These are phyloP conservation scores for Vicia villosa DNA, from an alignment of 306 rosid genomes.

Conservation along the genomic window DNA sequence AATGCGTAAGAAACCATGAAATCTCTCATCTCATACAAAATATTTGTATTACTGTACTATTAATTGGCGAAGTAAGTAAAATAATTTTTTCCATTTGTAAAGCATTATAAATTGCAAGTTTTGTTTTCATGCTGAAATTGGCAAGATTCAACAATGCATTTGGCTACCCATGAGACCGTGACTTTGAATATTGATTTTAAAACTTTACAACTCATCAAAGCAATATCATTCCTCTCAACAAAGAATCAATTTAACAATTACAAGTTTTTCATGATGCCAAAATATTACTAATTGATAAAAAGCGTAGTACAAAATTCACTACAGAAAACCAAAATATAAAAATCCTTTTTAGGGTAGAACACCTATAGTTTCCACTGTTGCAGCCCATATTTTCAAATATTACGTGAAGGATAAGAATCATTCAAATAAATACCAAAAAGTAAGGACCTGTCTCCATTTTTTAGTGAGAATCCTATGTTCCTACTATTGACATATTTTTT, in stretches of 20 bases:
- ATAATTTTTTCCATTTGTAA: conserved; percentile 7
- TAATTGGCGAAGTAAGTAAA: conserved; percentile 1
- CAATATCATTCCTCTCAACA: conserved; percentile 28
- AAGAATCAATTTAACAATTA: conserved; percentile 10
- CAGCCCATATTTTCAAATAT: conserved; percentile 2
- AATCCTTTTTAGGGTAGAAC: not conserved
- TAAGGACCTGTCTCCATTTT: conserved; percentile 9
- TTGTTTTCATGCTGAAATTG: conserved; percentile 9
- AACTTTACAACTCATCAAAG: conserved; percentile 22
- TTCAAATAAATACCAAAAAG: conserved; percentile 5
- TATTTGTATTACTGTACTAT: conserved; percentile 7
- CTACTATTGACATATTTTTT: conserved; percentile 9
- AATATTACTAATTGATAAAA: conserved; percentile 14
- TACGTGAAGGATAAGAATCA: conserved; percentile 3
- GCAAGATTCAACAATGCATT: conserved; percentile 6
- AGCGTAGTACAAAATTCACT: not conserved
- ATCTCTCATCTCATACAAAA: conserved; percentile 25
- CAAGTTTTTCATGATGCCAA: conserved; percentile 20
- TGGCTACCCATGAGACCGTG: not conserved
- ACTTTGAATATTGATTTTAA: conserved; percentile 15
- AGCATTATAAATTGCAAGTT: conserved; percentile 34
- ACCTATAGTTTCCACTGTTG: not conserved
- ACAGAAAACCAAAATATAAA: conserved; percentile 22
- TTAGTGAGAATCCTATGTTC: conserved; percentile 10
- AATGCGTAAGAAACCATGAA: conserved; percentile 24